A percentile compares a stretch with the other conserved stretches of the same genome.
Evolutionary conservation across 2,329 filamentous ascomycete genomes (phyloP).

Genomic region (Hypoxylon sp.): DNA sequence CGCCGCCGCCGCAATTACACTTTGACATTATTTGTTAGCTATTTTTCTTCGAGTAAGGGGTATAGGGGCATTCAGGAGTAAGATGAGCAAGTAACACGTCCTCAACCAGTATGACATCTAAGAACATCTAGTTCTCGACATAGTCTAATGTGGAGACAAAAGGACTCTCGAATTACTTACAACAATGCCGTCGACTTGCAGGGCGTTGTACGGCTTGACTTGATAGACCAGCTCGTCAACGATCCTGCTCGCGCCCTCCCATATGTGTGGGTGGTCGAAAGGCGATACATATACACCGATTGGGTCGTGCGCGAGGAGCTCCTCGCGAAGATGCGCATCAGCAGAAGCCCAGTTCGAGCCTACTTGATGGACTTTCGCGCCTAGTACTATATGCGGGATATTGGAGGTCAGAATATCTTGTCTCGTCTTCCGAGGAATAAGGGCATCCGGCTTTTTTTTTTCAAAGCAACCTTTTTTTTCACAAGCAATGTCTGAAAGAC

Average conservation of each 20-base stretch:
- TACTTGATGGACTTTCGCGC: conserved; percentile 75
- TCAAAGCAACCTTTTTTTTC: too few relatives aligned
- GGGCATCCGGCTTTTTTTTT: too few relatives aligned
- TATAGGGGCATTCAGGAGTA: not conserved
- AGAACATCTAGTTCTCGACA: not conserved
- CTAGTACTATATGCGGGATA: conserved; percentile 61
- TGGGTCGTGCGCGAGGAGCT: conserved; percentile 66
- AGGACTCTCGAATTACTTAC: conserved; percentile 1
- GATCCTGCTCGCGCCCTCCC: conserved; percentile 73
- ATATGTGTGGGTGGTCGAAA: conserved; percentile 77
- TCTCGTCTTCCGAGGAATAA: not conserved
- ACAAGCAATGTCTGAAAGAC: too few relatives aligned
- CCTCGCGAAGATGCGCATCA: conserved; percentile 73
- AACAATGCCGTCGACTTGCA: conserved; percentile 74
- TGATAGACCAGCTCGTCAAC: conserved; percentile 64
- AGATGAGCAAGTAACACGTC: not conserved
- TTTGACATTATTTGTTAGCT: not conserved
- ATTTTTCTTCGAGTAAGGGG: not conserved
- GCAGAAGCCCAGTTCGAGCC: conserved; percentile 79
- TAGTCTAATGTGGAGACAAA: too few relatives aligned
- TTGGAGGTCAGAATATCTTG: not conserved
- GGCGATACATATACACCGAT: conserved; percentile 72
- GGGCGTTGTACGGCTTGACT: conserved; percentile 53
- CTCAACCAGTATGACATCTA: too few relatives aligned
- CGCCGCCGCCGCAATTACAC: conserved; percentile 85